Percentiles rank a stretch among this genome's conserved stretches.
phyloP scores from a whole-genome alignment of 2,329 filamentous ascomycete species.

The Shiraia sp. region DNA sequence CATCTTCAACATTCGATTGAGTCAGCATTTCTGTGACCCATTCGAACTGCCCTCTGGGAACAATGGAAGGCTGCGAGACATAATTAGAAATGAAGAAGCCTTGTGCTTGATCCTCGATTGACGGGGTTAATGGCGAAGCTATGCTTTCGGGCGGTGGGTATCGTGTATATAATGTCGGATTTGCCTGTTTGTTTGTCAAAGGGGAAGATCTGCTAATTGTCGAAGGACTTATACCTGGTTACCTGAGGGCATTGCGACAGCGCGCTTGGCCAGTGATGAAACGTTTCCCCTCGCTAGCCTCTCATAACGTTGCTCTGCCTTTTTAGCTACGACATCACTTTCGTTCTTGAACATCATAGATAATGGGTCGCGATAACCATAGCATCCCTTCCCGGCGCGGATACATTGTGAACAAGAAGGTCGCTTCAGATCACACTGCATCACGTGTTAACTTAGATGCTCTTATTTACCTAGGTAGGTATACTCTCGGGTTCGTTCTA shows the following conservation, averaged over 20 bases:
- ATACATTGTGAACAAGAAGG: slow-evolving; percentile 40
- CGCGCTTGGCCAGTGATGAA: neutral
- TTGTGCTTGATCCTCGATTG: slow-evolving; percentile 33
- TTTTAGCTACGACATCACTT: slow-evolving; percentile 29
- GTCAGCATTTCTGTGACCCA: slow-evolving; percentile 28
- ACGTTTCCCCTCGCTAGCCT: slow-evolving; percentile 19
- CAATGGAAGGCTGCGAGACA: slow-evolving; percentile 23
- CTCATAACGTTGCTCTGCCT: slow-evolving; percentile 29
- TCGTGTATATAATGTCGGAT: slow-evolving; percentile 4
- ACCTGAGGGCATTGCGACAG: neutral
- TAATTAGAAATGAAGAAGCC: slow-evolving; percentile 38
- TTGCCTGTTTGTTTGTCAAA: too few relatives aligned
- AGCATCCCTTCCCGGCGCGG: slow-evolving; percentile 28
- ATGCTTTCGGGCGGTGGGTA: slow-evolving; percentile 18
- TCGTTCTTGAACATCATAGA: slow-evolving; percentile 39
- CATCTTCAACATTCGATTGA: slow-evolving; percentile 16
- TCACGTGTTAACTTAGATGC: neutral
- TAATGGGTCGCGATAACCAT: slow-evolving; percentile 37
- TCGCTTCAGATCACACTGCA: slow-evolving; percentile 37
- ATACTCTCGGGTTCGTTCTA: slow-evolving; percentile 4
- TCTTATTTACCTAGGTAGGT: neutral
- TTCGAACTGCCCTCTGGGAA: slow-evolving; percentile 33
- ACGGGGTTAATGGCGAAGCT: slow-evolving; percentile 16
- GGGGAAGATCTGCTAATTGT: too few relatives aligned
- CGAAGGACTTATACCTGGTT: too few relatives aligned